Evolutionary conservation across 345 rosid genomes (phyloP).

Genomic region (Heritiera fomes): DNA sequence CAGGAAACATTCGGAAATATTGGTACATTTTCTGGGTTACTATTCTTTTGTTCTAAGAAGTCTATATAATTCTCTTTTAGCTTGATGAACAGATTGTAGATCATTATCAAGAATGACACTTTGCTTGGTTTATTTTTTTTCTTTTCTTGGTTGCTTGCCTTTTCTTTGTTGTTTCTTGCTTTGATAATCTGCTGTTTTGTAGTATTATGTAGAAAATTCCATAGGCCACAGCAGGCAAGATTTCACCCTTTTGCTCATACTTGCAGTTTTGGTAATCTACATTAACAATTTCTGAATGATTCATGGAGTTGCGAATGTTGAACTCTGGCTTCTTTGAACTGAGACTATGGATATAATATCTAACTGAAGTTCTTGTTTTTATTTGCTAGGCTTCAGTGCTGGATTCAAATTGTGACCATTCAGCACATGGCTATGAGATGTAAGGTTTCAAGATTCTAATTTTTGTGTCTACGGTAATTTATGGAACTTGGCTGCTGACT

Average conservation of each 20-base stretch:
- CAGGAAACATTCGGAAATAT: background rate
- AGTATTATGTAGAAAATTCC: background rate
- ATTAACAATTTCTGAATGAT: background rate
- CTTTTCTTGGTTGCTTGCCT: background rate
- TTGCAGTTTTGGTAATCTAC: background rate
- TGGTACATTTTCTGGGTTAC: background rate
- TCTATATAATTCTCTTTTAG: background rate
- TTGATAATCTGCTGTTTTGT: background rate
- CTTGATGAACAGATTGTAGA: background rate
- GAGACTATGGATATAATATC: background rate
- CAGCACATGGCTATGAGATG: background rate
- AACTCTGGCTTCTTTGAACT: slow-evolving; percentile 1
- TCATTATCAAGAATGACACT: background rate
- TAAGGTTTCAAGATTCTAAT: background rate
- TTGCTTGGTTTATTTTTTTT: background rate
- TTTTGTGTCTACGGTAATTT: background rate
- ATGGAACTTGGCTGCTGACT: background rate
- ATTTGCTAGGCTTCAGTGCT: slow-evolving; percentile 13
- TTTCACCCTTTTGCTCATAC: background rate
- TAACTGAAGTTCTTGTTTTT: background rate
- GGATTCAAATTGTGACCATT: background rate
- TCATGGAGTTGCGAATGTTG: background rate
- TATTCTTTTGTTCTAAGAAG: slow-evolving; percentile 11
- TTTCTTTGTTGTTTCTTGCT: background rate
- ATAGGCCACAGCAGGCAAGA: background rate